Evolutionary conservation across 257 asterid species (phyloP), one percentile per base, ranked within the genome.

Genomic region (Anisodus tanguticus): DNA sequence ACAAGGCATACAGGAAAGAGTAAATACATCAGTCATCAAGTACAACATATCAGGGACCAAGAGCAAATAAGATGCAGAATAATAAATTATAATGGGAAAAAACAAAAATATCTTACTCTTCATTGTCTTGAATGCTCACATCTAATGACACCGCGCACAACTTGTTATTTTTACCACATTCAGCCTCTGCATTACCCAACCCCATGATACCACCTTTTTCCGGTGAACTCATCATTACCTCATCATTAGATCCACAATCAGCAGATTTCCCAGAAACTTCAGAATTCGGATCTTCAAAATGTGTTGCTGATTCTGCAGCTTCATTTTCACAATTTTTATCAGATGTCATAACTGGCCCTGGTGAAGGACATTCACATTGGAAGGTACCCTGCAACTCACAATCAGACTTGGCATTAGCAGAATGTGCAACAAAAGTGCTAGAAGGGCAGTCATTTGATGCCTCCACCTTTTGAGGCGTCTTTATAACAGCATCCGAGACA

Each of bases 31-130:
- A 31, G 35, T 31, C 35, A 31, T 31, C 82, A 77, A 26, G 22
- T 31, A 49, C 47, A 77, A 53, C 63, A 76, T 43, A 49, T 26
- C 84, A 68, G 79, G 53, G 45, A 74, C 54, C 70, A 69, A 17
- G 58, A 39, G 57, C 13, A 37, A 78, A 62, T 60, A 84, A 69
- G 79, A 84, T 39, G 76, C 9, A 41, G 9, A 35, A 47, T 26
- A 26, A 82, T 47, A 39, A 57, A 12, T 39, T 54, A 41, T 82
- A 57, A 83, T 58, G 22, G 13, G 54, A 54, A 31, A 15, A 71
- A 78, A 77, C 6, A 55, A 68, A 54, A 59, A 85, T 82, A 45
- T 63, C 91, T 89, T 89, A 95, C 99, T 86, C 83, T 83, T 60
- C 86, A 87, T 70, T 81, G 79, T 85, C 86, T 86, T 85, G 89